These are phyloP conservation scores for Paraphaeosphaeria sporulosa DNA, from an alignment of 2,329 filamentous ascomycete species.

Conservation along the genomic window DNA sequence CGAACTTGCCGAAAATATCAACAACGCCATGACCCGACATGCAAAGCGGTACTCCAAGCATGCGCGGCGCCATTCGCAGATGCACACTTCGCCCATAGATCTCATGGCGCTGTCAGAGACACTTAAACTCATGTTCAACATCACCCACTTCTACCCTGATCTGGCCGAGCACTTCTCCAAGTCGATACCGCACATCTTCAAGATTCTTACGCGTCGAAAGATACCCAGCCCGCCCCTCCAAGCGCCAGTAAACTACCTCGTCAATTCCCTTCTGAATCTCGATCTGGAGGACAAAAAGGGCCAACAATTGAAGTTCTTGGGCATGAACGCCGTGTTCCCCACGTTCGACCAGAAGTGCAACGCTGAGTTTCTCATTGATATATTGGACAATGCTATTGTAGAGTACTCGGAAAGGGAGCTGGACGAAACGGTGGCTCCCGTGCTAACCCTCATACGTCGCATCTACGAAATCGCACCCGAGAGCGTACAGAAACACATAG, in stretches of 20 bases:
- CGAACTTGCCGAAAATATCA: slow-evolving; percentile 72
- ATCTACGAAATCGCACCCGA: slow-evolving; percentile 75
- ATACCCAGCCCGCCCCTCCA: slow-evolving; percentile 73
- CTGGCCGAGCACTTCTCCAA: slow-evolving; percentile 68
- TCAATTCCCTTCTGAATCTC: slow-evolving; percentile 85
- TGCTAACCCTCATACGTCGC: slow-evolving; percentile 76
- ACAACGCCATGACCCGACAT: slow-evolving; percentile 74
- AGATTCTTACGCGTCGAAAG: slow-evolving; percentile 70
- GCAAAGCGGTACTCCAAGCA: slow-evolving; percentile 54
- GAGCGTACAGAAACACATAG: slow-evolving; percentile 68
- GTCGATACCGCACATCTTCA: slow-evolving; percentile 73
- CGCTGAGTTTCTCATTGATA: slow-evolving; percentile 69
- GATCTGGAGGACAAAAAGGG: slow-evolving; percentile 65
- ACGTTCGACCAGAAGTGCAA: slow-evolving; percentile 66
- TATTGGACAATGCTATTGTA: slow-evolving; percentile 72
- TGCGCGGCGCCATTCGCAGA: slow-evolving; percentile 29
- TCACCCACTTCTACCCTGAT: slow-evolving; percentile 76
- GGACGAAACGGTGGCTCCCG: slow-evolving; percentile 73
- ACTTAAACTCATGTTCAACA: slow-evolving; percentile 87
- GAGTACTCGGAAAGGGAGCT: slow-evolving; percentile 73
- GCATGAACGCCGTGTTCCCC: slow-evolving; percentile 70
- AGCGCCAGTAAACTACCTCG: slow-evolving; percentile 71
- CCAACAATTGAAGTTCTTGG: slow-evolving; percentile 51
- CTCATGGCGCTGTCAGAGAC: slow-evolving; percentile 84
- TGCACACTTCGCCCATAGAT: slow-evolving; percentile 66